A percentile compares a stretch with the other conserved stretches of the same genome.
phyloP scores from a whole-genome alignment of 768 basidiomycete species.

The Lentinula aciculospora region DNA sequence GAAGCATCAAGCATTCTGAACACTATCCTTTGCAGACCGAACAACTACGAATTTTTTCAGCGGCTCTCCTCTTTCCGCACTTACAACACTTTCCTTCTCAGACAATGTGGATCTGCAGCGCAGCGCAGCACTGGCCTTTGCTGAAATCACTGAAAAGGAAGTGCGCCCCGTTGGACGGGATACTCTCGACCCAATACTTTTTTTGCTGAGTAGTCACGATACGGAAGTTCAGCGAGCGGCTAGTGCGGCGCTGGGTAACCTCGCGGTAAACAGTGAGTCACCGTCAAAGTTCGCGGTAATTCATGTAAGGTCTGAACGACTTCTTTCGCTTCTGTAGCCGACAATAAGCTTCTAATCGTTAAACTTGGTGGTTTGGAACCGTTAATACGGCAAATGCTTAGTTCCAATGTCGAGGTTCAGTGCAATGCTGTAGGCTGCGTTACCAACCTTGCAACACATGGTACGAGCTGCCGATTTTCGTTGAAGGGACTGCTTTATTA shows the following conservation, averaged over 20 bases:
- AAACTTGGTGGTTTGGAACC: conserved; percentile 97
- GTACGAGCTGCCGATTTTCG: conserved; percentile 34
- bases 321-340: conserved; percentile 48
- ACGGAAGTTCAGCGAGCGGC: conserved; percentile 98
- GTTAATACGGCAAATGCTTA: conserved; percentile 97
- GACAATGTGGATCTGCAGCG: conserved; percentile 99
- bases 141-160: conserved; percentile 99
- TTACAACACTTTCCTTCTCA: conserved; percentile 96
- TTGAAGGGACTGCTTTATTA: conserved; percentile 7
- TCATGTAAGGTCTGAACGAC: conserved; percentile 10
- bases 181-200: conserved; percentile 96
- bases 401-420: conserved; percentile 97
- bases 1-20: conserved; percentile 5
- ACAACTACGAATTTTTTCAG: conserved; percentile 98
- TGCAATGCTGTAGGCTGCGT: conserved; percentile 99
- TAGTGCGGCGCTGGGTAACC: conserved; percentile 93
- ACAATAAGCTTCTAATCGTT: conserved; percentile 98
- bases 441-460: conserved; percentile 97
- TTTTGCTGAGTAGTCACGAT: conserved; percentile 95
- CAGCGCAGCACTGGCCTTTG: conserved; percentile 95
- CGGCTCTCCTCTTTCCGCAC: conserved; percentile 84
- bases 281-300: conserved; percentile 13
- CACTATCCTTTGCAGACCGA: conserved; percentile 60
- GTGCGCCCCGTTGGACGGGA: conserved; percentile 94
- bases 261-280: conserved; percentile 91